Percentiles rank a stretch among this genome's conserved stretches.
Evolutionary conservation across 2,329 filamentous ascomycete genomes (phyloP).

Genomic region (Trichoderma hamatum): DNA sequence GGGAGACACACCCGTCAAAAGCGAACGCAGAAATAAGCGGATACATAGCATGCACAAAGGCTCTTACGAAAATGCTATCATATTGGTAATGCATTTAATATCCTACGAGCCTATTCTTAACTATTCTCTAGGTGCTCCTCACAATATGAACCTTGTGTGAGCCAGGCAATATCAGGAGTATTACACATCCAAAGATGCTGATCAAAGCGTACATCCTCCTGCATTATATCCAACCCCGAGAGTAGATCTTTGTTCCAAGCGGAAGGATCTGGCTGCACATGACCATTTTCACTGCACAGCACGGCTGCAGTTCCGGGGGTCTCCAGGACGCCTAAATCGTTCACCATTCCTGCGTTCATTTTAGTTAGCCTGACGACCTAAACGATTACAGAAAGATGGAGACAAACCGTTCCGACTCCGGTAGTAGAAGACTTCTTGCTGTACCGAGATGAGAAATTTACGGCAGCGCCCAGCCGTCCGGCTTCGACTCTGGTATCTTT

Average conservation of each 20-base stretch:
- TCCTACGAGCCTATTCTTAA: neutral
- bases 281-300: neutral
- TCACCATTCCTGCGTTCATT: neutral
- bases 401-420: neutral
- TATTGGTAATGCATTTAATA: neutral
- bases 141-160: neutral
- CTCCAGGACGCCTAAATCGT: neutral
- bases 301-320: neutral
- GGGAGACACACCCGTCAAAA: too few relatives aligned
- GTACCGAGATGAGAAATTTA: constrained; percentile 1
- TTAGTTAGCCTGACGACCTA: neutral
- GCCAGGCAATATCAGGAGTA: neutral
- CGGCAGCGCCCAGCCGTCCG: constrained; percentile 7
- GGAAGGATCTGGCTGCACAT: neutral
- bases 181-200: neutral
- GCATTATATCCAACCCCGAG: neutral
- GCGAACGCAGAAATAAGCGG: neutral
- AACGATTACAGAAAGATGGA: neutral
- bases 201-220: neutral
- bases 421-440: constrained; percentile 2
- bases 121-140: neutral
- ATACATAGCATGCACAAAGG: neutral
- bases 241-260: neutral
- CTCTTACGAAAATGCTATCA: too few relatives aligned
- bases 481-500: neutral